Conservation (phyloP, 352 stramenopile genomes). For the Phytophthora colocasiae region DNA sequence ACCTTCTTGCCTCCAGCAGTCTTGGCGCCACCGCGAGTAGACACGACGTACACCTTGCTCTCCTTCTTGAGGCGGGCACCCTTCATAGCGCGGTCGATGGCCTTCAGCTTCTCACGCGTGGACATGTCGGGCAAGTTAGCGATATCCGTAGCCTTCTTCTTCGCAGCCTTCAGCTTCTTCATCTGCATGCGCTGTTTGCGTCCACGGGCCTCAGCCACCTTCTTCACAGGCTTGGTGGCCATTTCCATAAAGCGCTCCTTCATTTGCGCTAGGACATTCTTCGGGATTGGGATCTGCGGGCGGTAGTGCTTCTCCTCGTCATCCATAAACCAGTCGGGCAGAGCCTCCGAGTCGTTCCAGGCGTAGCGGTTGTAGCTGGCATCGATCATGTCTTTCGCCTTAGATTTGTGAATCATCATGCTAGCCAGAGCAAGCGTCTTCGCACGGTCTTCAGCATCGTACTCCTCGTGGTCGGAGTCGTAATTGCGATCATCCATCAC, state of each 20-base stretch:
- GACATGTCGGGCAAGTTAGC: constrained; percentile 97
- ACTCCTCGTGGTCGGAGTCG: constrained; percentile 97
- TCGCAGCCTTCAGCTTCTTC: constrained; percentile 96
- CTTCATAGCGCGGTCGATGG: constrained; percentile 98
- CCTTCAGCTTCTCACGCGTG: constrained; percentile 98
- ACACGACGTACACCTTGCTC: constrained; percentile 98
- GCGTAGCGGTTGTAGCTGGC: constrained; percentile 99
- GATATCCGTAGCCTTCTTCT: constrained; percentile 97
- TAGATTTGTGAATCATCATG: constrained; percentile 98
- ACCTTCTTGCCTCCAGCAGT: constrained; percentile 79
- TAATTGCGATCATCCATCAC: constrained; percentile 93
- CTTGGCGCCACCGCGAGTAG: constrained; percentile 72
- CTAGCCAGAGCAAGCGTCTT: constrained; percentile 96
- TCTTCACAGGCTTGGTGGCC: constrained; percentile 98
- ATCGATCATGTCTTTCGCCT: constrained; percentile 98
- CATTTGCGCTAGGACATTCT: constrained; percentile 98
- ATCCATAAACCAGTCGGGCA: constrained; percentile 99
- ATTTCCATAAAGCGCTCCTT: constrained; percentile 97
- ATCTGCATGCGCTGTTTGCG: constrained; percentile 95
- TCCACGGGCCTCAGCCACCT: constrained; percentile 97
- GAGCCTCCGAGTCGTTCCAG: constrained; percentile 96
- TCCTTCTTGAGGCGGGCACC: constrained; percentile 89
- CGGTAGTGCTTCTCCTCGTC: constrained; percentile 98
- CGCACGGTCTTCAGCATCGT: constrained; percentile 97
- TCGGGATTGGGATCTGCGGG: constrained; percentile 97